Percentiles rank a stretch among this genome's conserved stretches.
Evolutionary conservation across 2,329 filamentous ascomycete genomes (phyloP).

Genomic region (Cryphonectria naterciae): DNA sequence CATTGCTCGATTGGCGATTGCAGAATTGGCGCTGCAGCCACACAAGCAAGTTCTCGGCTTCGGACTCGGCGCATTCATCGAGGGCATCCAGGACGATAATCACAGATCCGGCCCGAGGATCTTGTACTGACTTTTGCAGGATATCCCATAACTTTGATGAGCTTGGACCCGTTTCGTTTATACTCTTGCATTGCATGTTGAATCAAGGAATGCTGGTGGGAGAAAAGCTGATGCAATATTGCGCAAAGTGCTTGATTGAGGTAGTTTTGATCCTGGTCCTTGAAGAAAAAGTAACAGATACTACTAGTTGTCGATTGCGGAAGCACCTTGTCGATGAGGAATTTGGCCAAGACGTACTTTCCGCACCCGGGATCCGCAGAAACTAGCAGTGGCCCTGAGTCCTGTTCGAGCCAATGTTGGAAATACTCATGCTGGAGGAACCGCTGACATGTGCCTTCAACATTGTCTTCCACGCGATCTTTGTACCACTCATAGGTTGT

Average conservation of each 20-base stretch:
- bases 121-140: background rate
- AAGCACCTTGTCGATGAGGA: background rate
- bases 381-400: background rate
- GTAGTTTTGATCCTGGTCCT: background rate
- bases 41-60: background rate
- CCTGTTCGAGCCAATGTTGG: background rate
- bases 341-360: background rate
- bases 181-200: background rate
- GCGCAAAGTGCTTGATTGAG: background rate
- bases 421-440: background rate
- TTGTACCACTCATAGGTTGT: background rate
- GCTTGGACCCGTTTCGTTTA: background rate
- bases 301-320: background rate
- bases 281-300: constrained; percentile 3
- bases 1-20: background rate
- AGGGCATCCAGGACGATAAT: background rate
- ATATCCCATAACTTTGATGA: background rate
- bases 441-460: background rate
- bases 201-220: background rate
- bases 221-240: background rate
- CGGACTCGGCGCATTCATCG: background rate
- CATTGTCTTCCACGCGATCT: background rate
- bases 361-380: background rate
- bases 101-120: background rate
- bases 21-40: background rate